Evolutionary conservation across 495 filamentous ascomycete genomes (phyloP), one percentile per base, ranked within the genome.

Genomic region (Oidiodendron maius): DNA sequence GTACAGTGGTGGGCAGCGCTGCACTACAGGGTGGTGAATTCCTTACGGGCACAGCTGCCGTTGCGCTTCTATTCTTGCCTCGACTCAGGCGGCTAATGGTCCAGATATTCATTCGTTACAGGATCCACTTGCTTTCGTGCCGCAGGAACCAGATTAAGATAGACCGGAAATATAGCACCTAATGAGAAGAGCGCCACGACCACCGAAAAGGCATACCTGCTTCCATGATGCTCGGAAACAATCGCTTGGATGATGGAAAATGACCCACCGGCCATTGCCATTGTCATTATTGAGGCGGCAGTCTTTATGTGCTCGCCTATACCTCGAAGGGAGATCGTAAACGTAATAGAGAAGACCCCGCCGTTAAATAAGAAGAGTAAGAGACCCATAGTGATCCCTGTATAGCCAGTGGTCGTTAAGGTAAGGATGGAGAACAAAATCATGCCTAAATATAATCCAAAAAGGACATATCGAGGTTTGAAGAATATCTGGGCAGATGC

Each of bases 261-360:
- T n/a, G 28, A 8, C 8, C 28, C 28, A n/a, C 28, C 28, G 8
- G 28, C 8, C 8, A 32, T 32, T n/a, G 28, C 28, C 28, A 32
- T 32, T 32, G 28, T n/a, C 28, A 32, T 32, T 8, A 32, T 32
- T n/a, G 28, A 32, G 8, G 28, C 28, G 28, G 28, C 28, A n/a
- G 78, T 74, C 63, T 87, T 87, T 3, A 81, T 86, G 51, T 83
- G 75, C 15, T 74, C 71, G 10, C 83, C 84, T 20, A 87, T 76
- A 2, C 84, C 83, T 42, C 83, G 76, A 35, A 89, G 71, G 4
- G 76, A 74, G 1, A 89, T 67, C 4, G 77, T 70, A 63, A 86
- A 84, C 50, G 84, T 81, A 8, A 83, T 78, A 0, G 84, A 81
- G 72, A 83, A 87, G 62, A 83, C 76, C 46, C 71, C 75, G 2